Base-by-base conservation (phyloP, 345 rosid species). In the Brassica carinata region DNA sequence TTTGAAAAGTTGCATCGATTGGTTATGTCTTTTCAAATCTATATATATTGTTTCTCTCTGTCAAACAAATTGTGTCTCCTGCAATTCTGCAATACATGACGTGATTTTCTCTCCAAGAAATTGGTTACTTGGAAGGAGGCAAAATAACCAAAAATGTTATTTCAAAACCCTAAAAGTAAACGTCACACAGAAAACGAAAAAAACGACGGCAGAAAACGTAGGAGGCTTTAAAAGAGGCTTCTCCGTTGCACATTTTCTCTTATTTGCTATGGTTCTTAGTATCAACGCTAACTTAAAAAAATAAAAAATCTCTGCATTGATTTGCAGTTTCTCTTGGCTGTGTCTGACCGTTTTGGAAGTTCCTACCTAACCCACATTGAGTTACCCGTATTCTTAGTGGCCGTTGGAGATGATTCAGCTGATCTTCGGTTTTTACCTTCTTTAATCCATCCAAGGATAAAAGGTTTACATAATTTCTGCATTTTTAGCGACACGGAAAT, bases 341-440 rank as follows among this genome's bases (percentile, higher is more conserved):
- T 88, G 51, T 84, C 93, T 75, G 87, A 88, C 79, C 81, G 76
- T 57, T 91, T 88, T 79, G 98, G 99, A 68, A 88, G 89, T 83
- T 79, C 86, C 76, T 95, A 93, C 83, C 88, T 90, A 85, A 85
- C 88, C 14, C 93, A 91, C 82, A 89, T 95, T 71, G 89, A 89
- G 90, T 77, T 91, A 78, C 99, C 99, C n/a, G 84, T 93, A 58
- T 93, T 95, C 82, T 77, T 91, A 85, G 89, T 88, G 76, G 97
- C 99, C 11, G 91, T 88, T 30, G 99, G 98, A 77, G 96, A 93
- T 75, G 98, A 95, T 81, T 79, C 81, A 83, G 92, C 94, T 19
- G 92, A 90, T 87, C 86, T 95, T 80, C 82, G 85, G 23, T 89
- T 84, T 78, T 87, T 91, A 70, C 97, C 96, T 59, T 79, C 88